A percentile compares a stretch with the other conserved stretches of the same genome.
Conservation (phyloP, 2,329 filamentous ascomycete species). For the Paecilomyces fulvus region DNA sequence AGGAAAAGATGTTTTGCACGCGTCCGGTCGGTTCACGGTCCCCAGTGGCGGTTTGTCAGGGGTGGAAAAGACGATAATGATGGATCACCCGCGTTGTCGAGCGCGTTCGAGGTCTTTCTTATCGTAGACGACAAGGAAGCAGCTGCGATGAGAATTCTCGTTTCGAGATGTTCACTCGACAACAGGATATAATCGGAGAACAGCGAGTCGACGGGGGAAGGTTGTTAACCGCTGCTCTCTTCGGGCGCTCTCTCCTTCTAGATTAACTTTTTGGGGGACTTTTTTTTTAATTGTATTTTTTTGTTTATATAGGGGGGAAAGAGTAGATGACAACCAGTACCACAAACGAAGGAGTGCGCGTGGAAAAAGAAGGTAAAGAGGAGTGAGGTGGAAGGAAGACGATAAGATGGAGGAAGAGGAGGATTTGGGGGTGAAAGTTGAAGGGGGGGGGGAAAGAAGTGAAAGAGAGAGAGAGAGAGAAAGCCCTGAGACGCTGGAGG, state of each 20-base stretch:
- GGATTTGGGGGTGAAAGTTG: constrained; percentile 8
- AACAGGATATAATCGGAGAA: not conserved
- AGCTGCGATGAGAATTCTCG: not conserved
- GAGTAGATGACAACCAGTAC: constrained; percentile 12
- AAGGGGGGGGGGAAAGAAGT: constrained; percentile 12
- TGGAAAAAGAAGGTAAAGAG: constrained; percentile 13
- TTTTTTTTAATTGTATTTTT: constrained; percentile 12
- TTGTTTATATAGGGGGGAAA: constrained; percentile 11
- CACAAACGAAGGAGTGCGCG: constrained; percentile 22
- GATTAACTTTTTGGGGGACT: constrained; percentile 3
- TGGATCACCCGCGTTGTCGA: not conserved
- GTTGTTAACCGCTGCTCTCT: not conserved
- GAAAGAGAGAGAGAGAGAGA: constrained; percentile 14
- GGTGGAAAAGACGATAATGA: not conserved
- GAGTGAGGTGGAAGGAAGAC: constrained; percentile 21
- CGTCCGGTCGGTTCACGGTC: not conserved
- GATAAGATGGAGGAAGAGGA: constrained; percentile 8
- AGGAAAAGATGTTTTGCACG: constrained; percentile 10
- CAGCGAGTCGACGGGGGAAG: not conserved
- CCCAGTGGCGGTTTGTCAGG: constrained; percentile 1
- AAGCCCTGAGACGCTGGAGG: constrained; percentile 7
- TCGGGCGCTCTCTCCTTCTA: not conserved
- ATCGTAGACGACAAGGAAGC: not conserved
- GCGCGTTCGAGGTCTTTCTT: not conserved
- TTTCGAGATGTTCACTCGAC: not conserved